Conservation (phyloP, 2,329 filamentous ascomycete genomes). For the Epichloe gansuensis region DNA sequence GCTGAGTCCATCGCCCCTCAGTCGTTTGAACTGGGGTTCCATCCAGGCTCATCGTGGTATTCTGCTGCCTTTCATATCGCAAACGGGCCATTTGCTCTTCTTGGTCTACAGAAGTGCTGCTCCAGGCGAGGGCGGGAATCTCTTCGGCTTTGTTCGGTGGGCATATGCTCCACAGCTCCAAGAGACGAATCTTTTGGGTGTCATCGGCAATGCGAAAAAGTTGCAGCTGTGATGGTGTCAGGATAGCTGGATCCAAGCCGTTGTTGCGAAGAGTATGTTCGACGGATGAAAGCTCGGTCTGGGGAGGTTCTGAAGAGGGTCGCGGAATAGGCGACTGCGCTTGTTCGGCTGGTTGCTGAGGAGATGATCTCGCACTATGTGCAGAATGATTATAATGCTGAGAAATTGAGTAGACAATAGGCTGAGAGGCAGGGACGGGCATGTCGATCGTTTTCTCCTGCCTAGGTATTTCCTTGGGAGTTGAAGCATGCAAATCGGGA, state of each 20-base stretch:
- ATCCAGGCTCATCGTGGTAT: conserved; percentile 38
- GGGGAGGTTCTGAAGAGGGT: conserved; percentile 37
- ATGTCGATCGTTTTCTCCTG: conserved; percentile 16
- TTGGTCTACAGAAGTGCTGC: conserved; percentile 39
- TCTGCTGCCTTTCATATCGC: conserved; percentile 41
- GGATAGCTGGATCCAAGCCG: conserved; percentile 54
- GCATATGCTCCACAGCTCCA: conserved; percentile 77
- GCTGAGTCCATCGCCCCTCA: conserved; percentile 39
- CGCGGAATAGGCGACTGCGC: conserved; percentile 25
- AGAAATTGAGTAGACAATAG: conserved; percentile 59
- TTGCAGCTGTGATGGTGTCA: conserved; percentile 63
- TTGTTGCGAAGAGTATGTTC: conserved; percentile 50
- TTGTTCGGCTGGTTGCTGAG: conserved; percentile 14
- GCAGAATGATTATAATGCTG: conserved; percentile 77
- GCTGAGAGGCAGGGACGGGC: conserved; percentile 18
- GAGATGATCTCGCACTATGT: conserved; percentile 35
- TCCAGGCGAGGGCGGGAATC: conserved; percentile 40
- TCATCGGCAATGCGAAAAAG: conserved; percentile 66
- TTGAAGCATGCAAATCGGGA: conserved; percentile 20
- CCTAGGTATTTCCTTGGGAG: conserved; percentile 16
- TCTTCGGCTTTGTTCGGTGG: conserved; percentile 49
- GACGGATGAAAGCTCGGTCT: conserved; percentile 34
- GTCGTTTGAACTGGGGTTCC: conserved; percentile 37
- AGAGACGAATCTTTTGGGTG: conserved; percentile 58
- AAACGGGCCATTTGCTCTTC: conserved; percentile 46